Conservation (phyloP, 768 basidiomycete species). For the Pulveroboletus sp. region DNA sequence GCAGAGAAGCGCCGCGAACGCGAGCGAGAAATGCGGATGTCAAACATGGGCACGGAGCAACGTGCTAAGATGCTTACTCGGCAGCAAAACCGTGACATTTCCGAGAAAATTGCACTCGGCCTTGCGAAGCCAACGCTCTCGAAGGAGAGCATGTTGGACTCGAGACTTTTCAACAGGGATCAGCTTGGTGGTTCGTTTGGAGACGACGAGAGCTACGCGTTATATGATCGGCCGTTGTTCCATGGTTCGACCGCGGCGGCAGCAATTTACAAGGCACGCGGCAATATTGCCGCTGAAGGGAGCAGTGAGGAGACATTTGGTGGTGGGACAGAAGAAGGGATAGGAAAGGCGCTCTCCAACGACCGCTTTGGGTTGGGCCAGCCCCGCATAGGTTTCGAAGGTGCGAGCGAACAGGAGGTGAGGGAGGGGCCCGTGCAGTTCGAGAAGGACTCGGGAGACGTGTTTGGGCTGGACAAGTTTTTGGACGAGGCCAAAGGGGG, state of each 20-base stretch:
- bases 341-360: constrained; percentile 83
- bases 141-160: constrained; percentile 97
- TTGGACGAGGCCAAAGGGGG: constrained; percentile 95
- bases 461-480: constrained; percentile 95
- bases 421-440: constrained; percentile 96
- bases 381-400: constrained; percentile 84
- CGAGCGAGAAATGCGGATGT: constrained; percentile 97
- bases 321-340: constrained; percentile 94
- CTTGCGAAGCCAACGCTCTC: constrained; percentile 94
- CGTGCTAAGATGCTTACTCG: constrained; percentile 93
- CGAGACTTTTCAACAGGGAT: constrained; percentile 96
- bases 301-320: constrained; percentile 91
- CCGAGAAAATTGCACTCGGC: constrained; percentile 97
- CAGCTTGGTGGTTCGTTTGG: constrained; percentile 76
- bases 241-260: constrained; percentile 93
- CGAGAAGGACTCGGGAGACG: constrained; percentile 96
- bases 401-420: constrained; percentile 79
- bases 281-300: constrained; percentile 62
- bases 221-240: constrained; percentile 95
- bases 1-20: constrained; percentile 89
- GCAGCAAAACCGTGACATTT: constrained; percentile 98
- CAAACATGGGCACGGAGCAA: constrained; percentile 96
- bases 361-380: constrained; percentile 91
- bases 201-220: constrained; percentile 88
- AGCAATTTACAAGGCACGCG: constrained; percentile 98